These are phyloP conservation scores for Fusarium sp. DNA, from an alignment of 2,329 filamentous ascomycete genomes.

Conservation along the genomic window DNA sequence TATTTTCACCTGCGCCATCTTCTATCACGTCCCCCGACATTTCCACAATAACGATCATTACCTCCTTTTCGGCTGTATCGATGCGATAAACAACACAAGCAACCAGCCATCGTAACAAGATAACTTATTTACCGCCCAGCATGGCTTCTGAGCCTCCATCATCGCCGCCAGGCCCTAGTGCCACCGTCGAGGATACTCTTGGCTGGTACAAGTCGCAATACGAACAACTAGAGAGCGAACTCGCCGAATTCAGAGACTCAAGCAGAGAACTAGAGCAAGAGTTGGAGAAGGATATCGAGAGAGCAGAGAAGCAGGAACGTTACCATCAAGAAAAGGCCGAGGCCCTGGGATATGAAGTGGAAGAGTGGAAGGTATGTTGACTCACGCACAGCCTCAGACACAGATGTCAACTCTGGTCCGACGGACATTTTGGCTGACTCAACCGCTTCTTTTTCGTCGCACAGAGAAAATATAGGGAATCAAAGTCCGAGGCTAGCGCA, in stretches of 20 bases:
- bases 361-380: constrained; percentile 92
- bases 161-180: constrained; percentile 67
- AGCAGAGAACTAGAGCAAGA: constrained; percentile 95
- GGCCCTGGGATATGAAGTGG: constrained; percentile 84
- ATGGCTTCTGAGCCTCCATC: constrained; percentile 70
- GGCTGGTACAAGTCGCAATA: constrained; percentile 97
- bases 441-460: constrained; percentile 22
- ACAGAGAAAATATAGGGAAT: constrained; percentile 94
- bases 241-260: constrained; percentile 92
- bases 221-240: constrained; percentile 88
- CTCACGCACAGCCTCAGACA: not conserved
- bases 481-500: constrained; percentile 85
- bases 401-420: not conserved
- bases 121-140: constrained; percentile 33
- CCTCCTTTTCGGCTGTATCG: constrained; percentile 21
- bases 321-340: constrained; percentile 89
- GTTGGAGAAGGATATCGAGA: constrained; percentile 94
- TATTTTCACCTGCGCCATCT: constrained; percentile 16
- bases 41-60: constrained; percentile 17
- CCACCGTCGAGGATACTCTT: constrained; percentile 77
- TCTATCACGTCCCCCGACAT: constrained; percentile 9
- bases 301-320: constrained; percentile 92
- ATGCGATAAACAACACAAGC: constrained; percentile 32
- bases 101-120: constrained; percentile 13
- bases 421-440: constrained; percentile 16